phyloP scores from a whole-genome alignment of 2,329 filamentous ascomycete genomes.

The Zasmidium cellare region DNA sequence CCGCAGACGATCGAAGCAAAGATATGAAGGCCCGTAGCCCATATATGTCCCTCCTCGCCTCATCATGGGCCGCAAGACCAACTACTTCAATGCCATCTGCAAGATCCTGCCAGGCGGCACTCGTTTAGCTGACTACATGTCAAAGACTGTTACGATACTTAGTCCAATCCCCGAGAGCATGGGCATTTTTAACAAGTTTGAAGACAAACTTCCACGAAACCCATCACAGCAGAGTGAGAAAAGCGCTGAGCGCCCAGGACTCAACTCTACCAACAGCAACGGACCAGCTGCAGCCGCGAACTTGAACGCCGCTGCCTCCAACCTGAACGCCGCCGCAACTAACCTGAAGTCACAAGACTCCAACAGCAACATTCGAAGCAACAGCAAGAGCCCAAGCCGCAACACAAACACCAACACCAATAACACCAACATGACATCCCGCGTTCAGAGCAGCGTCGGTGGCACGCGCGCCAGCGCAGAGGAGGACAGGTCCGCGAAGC shows the following conservation, averaged over 20 bases:
- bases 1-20: not conserved
- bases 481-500: not conserved
- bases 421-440: slow-evolving; percentile 2
- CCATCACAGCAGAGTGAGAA: not conserved
- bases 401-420: slow-evolving; percentile 3
- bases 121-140: slow-evolving; percentile 9
- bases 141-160: slow-evolving; percentile 5
- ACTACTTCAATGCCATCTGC: not conserved
- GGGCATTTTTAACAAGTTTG: slow-evolving; percentile 10
- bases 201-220: slow-evolving; percentile 3
- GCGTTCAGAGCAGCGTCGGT: not conserved
- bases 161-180: slow-evolving; percentile 9
- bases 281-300: slow-evolving; percentile 1
- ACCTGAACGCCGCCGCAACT: slow-evolving; percentile 6
- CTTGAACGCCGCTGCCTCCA: slow-evolving; percentile 9
- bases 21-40: not conserved
- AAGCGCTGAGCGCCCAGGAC: not conserved
- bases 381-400: not conserved
- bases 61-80: not conserved
- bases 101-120: not conserved
- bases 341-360: slow-evolving; percentile 8
- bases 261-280: not conserved
- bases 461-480: slow-evolving; percentile 1
- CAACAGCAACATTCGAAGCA: not conserved
- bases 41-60: not conserved